Conservation (phyloP, 2,329 filamentous ascomycete species). For the Penicillium paneum region DNA sequence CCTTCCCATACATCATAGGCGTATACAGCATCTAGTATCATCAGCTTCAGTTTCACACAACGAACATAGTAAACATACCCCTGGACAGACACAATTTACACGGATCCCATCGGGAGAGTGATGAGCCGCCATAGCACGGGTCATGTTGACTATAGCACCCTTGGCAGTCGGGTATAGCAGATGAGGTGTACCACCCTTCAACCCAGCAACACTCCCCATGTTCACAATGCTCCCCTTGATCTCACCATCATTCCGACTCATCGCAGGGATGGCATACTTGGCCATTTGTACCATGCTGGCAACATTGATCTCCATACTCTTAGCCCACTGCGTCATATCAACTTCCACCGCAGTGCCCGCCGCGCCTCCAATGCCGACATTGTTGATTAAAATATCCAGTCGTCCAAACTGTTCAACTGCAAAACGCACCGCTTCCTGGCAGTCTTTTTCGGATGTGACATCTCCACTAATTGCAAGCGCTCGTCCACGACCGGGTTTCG, state of each 20-base stretch:
- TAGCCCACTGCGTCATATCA: conserved; percentile 57
- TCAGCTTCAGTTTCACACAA: not conserved
- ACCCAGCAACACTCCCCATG: conserved; percentile 57
- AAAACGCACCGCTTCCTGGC: conserved; percentile 40
- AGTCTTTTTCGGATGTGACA: conserved; percentile 55
- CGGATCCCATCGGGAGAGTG: conserved; percentile 51
- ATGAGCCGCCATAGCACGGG: conserved; percentile 55
- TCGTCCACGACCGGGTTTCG: conserved; percentile 38
- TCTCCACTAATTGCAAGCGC: conserved; percentile 42
- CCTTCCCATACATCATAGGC: conserved; percentile 53
- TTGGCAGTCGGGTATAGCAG: conserved; percentile 54
- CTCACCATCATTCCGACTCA: conserved; percentile 53
- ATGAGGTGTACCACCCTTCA: conserved; percentile 53
- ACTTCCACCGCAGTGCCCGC: conserved; percentile 59
- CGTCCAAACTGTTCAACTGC: conserved; percentile 50
- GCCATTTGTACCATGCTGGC: conserved; percentile 64
- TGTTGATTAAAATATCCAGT: conserved; percentile 63
- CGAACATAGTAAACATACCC: conserved; percentile 19
- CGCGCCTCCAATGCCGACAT: conserved; percentile 61
- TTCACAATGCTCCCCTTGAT: conserved; percentile 44
- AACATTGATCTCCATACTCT: conserved; percentile 60
- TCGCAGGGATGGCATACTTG: conserved; percentile 60
- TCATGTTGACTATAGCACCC: conserved; percentile 56
- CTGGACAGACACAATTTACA: conserved; percentile 56
- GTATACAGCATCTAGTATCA: conserved; percentile 49